phyloP scores from a whole-genome alignment of 2,329 filamentous ascomycete species.

The Huntiella moniliformis region DNA sequence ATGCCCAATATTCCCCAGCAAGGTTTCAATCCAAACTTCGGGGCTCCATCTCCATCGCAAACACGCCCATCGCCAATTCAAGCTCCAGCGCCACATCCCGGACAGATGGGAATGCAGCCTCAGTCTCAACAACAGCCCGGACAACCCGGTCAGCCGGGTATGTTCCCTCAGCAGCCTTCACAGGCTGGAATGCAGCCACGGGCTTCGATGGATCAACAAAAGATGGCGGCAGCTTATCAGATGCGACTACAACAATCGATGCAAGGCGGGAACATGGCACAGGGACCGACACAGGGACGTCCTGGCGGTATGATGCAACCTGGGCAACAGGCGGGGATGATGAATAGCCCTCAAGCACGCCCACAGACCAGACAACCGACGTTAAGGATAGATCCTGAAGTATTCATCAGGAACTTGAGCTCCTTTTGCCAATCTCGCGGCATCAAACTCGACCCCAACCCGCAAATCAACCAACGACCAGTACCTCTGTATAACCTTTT shows the following conservation, averaged over 20 bases:
- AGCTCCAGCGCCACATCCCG: slow-evolving; percentile 28
- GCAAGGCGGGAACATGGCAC: slow-evolving; percentile 23
- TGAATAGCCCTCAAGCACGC: slow-evolving; percentile 17
- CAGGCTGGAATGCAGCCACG: slow-evolving; percentile 3
- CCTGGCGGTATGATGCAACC: slow-evolving; percentile 2
- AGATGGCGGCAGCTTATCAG: slow-evolving; percentile 52
- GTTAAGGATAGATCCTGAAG: slow-evolving; percentile 37
- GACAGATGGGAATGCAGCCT: slow-evolving; percentile 18
- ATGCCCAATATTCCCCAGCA: slow-evolving; percentile 38
- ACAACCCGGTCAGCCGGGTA: slow-evolving; percentile 31
- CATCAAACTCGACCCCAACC: slow-evolving; percentile 55
- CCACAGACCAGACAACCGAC: slow-evolving; percentile 28
- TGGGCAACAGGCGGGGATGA: slow-evolving; percentile 2
- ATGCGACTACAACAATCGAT: slow-evolving; percentile 63
- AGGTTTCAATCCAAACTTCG: slow-evolving; percentile 37
- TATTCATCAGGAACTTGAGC: slow-evolving; percentile 57
- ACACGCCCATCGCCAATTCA: slow-evolving; percentile 35
- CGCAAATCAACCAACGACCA: slow-evolving; percentile 51
- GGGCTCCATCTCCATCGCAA: slow-evolving; percentile 33
- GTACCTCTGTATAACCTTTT: slow-evolving; percentile 65
- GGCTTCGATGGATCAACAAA: slow-evolving; percentile 43
- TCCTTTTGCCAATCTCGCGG: slow-evolving; percentile 60
- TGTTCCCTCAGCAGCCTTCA: slow-evolving; percentile 15
- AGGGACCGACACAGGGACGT: slow-evolving; percentile 17
- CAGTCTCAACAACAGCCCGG: slow-evolving; percentile 18